Percentiles rank a stretch among this genome's conserved stretches.
phyloP scores from a whole-genome alignment of 805 yeast genomes.

The Ogataea pignaliae region DNA sequence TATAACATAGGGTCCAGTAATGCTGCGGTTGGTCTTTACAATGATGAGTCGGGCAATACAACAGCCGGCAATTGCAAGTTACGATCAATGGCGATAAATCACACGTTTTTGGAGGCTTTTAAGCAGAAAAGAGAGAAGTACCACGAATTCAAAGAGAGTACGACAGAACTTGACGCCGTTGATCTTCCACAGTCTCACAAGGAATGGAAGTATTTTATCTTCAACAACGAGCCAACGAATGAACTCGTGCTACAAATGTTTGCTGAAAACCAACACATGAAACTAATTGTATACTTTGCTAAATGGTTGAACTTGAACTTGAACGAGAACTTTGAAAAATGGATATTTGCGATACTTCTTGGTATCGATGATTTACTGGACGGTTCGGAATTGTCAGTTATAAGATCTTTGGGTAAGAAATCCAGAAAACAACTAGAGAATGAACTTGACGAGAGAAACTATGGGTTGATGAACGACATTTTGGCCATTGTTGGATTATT shows the following conservation, averaged over 20 bases:
- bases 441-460: constrained; percentile 16
- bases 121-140: constrained; percentile 13
- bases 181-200: constrained; percentile 35
- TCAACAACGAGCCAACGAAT: constrained; percentile 30
- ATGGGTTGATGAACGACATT: constrained; percentile 13
- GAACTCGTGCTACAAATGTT: constrained; percentile 28
- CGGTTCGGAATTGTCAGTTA: constrained; percentile 34
- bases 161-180: constrained; percentile 25
- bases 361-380: constrained; percentile 35
- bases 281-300: constrained; percentile 36
- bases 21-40: background rate
- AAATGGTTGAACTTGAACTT: constrained; percentile 37
- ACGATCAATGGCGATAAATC: constrained; percentile 1
- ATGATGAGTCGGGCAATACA: background rate
- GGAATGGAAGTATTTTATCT: constrained; percentile 39
- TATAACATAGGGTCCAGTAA: background rate
- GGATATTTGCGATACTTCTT: constrained; percentile 39
- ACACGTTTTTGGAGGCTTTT: constrained; percentile 16
- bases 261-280: constrained; percentile 32
- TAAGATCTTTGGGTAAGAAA: constrained; percentile 39
- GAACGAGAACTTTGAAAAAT: constrained; percentile 25
- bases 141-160: constrained; percentile 11
- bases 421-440: constrained; percentile 23
- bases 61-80: background rate
- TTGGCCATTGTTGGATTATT: constrained; percentile 16